Evolutionary conservation across 1,284 basidiomycete genomes (phyloP).

Genomic region (Kwoniella shivajii): DNA sequence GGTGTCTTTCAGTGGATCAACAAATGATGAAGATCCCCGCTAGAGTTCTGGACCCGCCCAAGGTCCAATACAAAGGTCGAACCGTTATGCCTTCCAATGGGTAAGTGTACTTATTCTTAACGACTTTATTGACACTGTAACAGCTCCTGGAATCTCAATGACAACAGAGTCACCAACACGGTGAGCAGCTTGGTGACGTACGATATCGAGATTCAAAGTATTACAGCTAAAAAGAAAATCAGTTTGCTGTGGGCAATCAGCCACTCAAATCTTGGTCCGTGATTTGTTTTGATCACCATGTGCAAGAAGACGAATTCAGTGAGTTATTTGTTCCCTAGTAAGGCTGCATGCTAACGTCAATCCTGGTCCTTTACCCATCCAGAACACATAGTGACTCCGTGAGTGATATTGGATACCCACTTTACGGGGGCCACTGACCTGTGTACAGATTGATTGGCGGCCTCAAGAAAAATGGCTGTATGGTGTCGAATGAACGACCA

Average conservation of each 20-base stretch:
- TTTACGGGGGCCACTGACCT: too few species aligned
- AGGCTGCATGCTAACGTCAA: too few species aligned
- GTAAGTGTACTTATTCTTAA: slow-evolving; percentile 12
- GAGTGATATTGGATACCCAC: too few species aligned
- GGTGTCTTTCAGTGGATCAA: slow-evolving; percentile 46
- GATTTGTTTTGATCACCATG: slow-evolving; percentile 33
- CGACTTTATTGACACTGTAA: not conserved
- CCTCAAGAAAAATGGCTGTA: not conserved
- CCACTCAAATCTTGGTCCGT: slow-evolving; percentile 51
- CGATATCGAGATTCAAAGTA: too few species aligned
- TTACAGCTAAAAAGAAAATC: not conserved
- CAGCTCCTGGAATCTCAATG: slow-evolving; percentile 29
- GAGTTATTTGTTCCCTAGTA: slow-evolving; percentile 13
- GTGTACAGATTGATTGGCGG: not conserved
- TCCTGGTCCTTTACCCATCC: not conserved
- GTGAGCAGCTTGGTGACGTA: not conserved
- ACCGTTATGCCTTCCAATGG: slow-evolving; percentile 23
- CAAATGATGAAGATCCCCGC: slow-evolving; percentile 38
- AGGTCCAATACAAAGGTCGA: slow-evolving; percentile 30
- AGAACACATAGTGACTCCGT: slow-evolving; percentile 35
- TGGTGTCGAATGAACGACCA: not conserved
- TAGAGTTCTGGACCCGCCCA: slow-evolving; percentile 41
- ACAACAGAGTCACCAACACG: slow-evolving; percentile 22
- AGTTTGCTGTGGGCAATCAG: slow-evolving; percentile 41
- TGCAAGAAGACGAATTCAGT: slow-evolving; percentile 23